Percentiles rank a stretch among this genome's conserved stretches.
These are phyloP conservation scores for Aschersonia sp. DNA, from an alignment of 2,329 filamentous ascomycete genomes.

Conservation along the genomic window DNA sequence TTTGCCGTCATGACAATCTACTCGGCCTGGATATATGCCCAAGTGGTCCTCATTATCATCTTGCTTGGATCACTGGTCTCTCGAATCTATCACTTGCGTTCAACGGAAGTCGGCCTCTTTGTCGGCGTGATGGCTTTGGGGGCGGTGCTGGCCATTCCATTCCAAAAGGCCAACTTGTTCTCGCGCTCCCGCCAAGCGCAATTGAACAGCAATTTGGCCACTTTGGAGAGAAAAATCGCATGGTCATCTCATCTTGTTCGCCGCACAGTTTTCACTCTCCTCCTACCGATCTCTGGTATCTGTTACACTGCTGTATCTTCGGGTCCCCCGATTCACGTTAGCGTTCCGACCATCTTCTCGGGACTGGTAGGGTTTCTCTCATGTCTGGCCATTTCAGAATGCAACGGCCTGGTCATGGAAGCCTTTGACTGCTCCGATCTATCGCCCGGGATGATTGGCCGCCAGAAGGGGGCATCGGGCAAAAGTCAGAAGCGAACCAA, in stretches of 20 bases:
- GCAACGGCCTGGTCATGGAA: conserved; percentile 66
- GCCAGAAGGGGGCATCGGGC: conserved; percentile 26
- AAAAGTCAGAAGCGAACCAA: conserved; percentile 39
- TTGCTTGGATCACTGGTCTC: conserved; percentile 60
- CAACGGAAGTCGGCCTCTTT: conserved; percentile 51
- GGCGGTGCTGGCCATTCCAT: conserved; percentile 53
- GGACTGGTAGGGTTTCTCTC: conserved; percentile 54
- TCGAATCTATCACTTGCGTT: conserved; percentile 47
- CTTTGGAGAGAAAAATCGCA: conserved; percentile 44
- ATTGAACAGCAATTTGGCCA: conserved; percentile 50
- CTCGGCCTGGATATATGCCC: conserved; percentile 63
- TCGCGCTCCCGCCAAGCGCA: conserved; percentile 46
- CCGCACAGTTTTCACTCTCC: conserved; percentile 49
- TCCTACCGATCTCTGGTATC: conserved; percentile 51
- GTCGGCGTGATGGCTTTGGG: conserved; percentile 54
- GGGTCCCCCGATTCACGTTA: conserved; percentile 43
- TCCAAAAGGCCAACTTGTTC: conserved; percentile 57
- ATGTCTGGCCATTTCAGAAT: conserved; percentile 60
- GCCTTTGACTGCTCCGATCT: conserved; percentile 70
- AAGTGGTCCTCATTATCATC: conserved; percentile 58
- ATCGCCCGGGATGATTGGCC: conserved; percentile 53
- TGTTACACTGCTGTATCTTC: conserved; percentile 53
- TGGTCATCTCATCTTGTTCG: conserved; percentile 63
- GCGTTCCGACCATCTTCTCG: conserved; percentile 52
- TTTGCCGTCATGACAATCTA: conserved; percentile 62